Conservation (phyloP, 2,329 filamentous ascomycete species). For the Sclerotinia glacialis region DNA sequence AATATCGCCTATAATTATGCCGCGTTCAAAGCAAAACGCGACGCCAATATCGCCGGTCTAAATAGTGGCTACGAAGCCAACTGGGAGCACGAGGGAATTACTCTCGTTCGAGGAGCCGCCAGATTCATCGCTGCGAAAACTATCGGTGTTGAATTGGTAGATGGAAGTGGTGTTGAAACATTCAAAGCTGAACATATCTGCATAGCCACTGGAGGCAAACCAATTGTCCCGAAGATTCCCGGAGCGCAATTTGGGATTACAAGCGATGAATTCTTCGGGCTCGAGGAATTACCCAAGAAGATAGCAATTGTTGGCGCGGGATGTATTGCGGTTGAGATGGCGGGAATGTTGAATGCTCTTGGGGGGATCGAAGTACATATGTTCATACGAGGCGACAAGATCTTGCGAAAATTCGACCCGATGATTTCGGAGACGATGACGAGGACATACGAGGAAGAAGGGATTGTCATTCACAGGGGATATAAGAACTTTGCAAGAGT, state of each 20-base stretch:
- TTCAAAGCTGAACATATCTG: constrained; percentile 48
- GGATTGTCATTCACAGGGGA: constrained; percentile 48
- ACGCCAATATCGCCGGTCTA: constrained; percentile 45
- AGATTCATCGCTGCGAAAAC: constrained; percentile 46
- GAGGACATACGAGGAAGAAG: constrained; percentile 48
- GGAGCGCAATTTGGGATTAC: constrained; percentile 50
- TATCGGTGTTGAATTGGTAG: constrained; percentile 45
- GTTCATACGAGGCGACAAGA: constrained; percentile 48
- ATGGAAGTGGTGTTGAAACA: constrained; percentile 41
- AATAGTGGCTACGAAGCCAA: constrained; percentile 50
- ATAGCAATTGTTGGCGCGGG: constrained; percentile 50
- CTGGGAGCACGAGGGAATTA: constrained; percentile 50
- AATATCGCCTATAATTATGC: constrained; percentile 45
- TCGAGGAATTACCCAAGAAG: constrained; percentile 50
- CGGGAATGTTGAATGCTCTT: constrained; percentile 49
- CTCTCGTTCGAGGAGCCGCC: constrained; percentile 49
- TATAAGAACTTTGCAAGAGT: constrained; percentile 49
- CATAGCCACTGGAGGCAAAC: constrained; percentile 49
- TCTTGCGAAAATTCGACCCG: constrained; percentile 51
- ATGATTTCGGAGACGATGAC: constrained; percentile 53
- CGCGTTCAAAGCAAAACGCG: constrained; percentile 48
- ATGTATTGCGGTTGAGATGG: constrained; percentile 41
- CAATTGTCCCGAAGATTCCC: constrained; percentile 42
- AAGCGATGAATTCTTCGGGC: constrained; percentile 51
- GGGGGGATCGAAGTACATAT: constrained; percentile 49